Evolutionary conservation across 2,329 filamentous ascomycete species (phyloP), one percentile per base, ranked within the genome.

Genomic region (Hypoxylon sp.): DNA sequence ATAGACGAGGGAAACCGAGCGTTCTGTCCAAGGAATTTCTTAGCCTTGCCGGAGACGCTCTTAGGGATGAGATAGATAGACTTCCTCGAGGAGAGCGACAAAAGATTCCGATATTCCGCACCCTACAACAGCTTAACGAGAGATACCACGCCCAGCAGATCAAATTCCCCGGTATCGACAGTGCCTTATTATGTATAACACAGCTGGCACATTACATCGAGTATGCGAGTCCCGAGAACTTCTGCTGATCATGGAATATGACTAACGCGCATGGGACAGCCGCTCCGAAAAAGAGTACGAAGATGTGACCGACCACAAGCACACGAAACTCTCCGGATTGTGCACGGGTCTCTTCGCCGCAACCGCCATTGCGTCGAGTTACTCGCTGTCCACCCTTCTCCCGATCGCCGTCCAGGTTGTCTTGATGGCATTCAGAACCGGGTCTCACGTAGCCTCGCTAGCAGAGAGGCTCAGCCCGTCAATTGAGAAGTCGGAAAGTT

Each of bases 331-430:
- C 22, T 81, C 90, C 26, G 89, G 88, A 60, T 82, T 91, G 44
- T 91, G 89, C 80, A 90, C 88, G 41, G 89, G 89, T 53, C 81
- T 90, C 20, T 85, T 91, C 70, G 88, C 89, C n/a, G 89, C 87
- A n/a, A 81, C 85, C 11, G 89, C 88, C 15, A 85, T 91, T 59
- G 85, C 88, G 11, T 87, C 85, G 20, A 84, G 89, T 30, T 84
- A 84, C 62, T 88, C 87, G 5, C 78, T 90, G 49, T 85, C 85
- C 17, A 82, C 87, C 48, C 79, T 92, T 34, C 80, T 91, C 20
- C 84, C 84, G 6, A 80, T 91, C 52, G 88, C 84, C 53, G 82
- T 89, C 15, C 85, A 90, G 73, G 82, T 86, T 24, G 86, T 90
- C 22, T 81, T 89, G 66, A 82, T 91, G 73, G 85, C 89, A 44